phyloP scores from a whole-genome alignment of 208 protist species.

The Crithidia bombi region DNA sequence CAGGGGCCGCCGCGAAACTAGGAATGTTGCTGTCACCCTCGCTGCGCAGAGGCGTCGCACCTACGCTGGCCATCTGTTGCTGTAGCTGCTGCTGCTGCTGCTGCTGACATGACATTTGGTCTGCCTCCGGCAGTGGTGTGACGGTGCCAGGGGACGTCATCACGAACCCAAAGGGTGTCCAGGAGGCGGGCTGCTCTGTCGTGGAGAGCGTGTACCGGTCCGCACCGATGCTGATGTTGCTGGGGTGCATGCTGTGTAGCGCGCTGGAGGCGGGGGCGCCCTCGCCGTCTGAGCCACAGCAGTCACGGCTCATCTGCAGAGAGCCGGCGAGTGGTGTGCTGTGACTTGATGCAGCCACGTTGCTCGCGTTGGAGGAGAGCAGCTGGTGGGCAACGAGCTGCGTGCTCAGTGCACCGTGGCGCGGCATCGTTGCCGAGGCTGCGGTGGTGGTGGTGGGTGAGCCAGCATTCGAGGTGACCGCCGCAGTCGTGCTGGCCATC shows the following conservation, averaged over 20 bases:
- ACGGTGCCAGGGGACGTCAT: constrained; percentile 16
- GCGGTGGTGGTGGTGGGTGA: neutral
- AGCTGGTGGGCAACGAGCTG: constrained; percentile 25
- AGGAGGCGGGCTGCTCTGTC: constrained; percentile 23
- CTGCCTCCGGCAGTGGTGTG: constrained; percentile 18
- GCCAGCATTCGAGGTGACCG: neutral
- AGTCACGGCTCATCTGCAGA: constrained; percentile 26
- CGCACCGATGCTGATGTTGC: neutral
- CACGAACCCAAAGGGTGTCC: constrained; percentile 28
- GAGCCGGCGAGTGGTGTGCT: constrained; percentile 32
- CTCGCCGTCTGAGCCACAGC: constrained; percentile 14
- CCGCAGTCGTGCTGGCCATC: neutral
- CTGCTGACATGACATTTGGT: constrained; percentile 1
- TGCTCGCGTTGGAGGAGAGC: constrained; percentile 37
- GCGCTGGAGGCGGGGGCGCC: neutral
- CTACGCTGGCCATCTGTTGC: neutral
- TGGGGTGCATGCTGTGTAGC: neutral
- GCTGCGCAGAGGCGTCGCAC: constrained; percentile 1
- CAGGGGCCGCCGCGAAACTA: neutral
- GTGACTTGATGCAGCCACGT: constrained; percentile 25
- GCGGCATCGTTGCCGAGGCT: neutral
- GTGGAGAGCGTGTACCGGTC: neutral
- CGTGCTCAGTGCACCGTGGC: constrained; percentile 10
- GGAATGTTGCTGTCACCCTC: neutral
- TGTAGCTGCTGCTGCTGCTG: constrained; percentile 10